Conservation (phyloP, 306 rosid species). For the Urtica urens region DNA sequence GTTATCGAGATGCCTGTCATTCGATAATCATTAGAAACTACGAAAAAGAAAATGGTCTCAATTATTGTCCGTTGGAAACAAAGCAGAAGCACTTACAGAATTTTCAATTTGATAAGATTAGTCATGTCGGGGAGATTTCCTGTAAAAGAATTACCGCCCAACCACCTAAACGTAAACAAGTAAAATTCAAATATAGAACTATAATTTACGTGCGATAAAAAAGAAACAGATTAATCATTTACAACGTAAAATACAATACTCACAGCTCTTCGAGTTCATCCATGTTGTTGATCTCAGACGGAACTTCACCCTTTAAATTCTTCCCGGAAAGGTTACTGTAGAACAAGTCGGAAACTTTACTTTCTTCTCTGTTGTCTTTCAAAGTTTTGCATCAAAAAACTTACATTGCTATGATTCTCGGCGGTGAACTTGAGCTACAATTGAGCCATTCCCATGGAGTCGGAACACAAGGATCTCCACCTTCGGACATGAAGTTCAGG, state of each 20-base stretch:
- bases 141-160: constrained; percentile 56
- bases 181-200: neutral
- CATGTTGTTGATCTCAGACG: constrained; percentile 55
- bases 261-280: constrained; percentile 67
- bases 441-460: constrained; percentile 81
- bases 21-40: neutral
- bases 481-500: constrained; percentile 39
- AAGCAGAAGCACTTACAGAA: constrained; percentile 57
- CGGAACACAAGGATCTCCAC: constrained; percentile 90
- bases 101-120: constrained; percentile 67
- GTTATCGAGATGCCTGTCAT: constrained; percentile 87
- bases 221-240: neutral
- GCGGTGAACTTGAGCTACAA: constrained; percentile 46
- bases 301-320: constrained; percentile 60
- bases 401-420: constrained; percentile 71
- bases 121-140: constrained; percentile 82
- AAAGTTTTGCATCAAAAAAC: constrained; percentile 14
- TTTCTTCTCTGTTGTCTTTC: no score
- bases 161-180: constrained; percentile 49
- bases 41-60: constrained; percentile 5
- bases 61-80: no score
- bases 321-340: constrained; percentile 56
- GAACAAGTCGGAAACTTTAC: constrained; percentile 14
- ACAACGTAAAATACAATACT: constrained; percentile 24
- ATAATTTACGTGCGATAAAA: neutral